Base-by-base conservation (phyloP, 2,329 filamentous ascomycete species). In the Stachybotrys echinatus region DNA sequence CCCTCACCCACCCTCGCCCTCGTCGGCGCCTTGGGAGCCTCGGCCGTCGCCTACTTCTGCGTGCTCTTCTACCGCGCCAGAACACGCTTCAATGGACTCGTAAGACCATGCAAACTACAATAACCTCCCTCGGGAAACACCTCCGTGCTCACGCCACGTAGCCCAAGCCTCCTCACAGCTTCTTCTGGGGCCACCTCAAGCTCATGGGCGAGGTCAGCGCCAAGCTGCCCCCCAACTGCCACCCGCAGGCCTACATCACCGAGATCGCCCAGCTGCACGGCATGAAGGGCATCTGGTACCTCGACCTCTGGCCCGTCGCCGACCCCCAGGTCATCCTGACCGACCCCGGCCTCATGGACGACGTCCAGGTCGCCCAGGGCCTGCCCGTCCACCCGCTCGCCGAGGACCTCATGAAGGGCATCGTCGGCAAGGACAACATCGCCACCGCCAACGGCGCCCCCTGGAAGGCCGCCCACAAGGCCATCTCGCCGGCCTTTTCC, bases 261-360 rank as follows among this genome's bases (percentile, higher is more conserved):
- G 50, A 57, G 43, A 52, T 62, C 20, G 53, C 56, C 4, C 53
- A 55, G 14, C 56, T 54, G 19, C 61, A 64, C 50, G 43, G 52
- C 27, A 52, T 65, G 12, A 48, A 56, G 17, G 62, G 57, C 42
- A 48, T 65, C 27, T 65, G 57, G 50, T 65, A 65, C 48, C 51
- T 65, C 22, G 61, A 65, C 48, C 53, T 64, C n/a, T 65, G 61
- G 62, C 63, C 63, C 5, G 39, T 65, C 20, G 55, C 53, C 38
- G 54, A 57, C n/a, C 52, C 55, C 6, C 57, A 58, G 34, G 52
- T 63, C 23, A 50, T 65, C 42, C 42, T 65, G 48, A 58, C 55
- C 17, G 55, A 60, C 22, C 61, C 62, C 12, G 56, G 58, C 5
- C 52, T 60, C 18, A 54, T 58, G 31, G 59, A 61, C 21, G 48